phyloP scores from a whole-genome alignment of 2,329 filamentous ascomycete species.

The Alternaria triticina region DNA sequence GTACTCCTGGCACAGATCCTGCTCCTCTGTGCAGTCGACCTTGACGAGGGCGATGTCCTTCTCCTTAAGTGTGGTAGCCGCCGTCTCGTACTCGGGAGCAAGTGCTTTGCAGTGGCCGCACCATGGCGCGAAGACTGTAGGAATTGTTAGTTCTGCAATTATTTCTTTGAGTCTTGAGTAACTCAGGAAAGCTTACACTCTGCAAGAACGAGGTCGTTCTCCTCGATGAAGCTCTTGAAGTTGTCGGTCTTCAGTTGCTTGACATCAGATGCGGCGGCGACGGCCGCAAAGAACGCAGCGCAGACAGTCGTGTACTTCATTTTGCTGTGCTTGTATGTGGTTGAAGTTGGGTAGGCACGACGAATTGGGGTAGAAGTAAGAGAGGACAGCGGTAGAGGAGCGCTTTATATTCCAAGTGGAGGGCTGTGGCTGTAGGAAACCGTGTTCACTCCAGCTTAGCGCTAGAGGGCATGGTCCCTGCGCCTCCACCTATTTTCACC shows the following conservation, averaged over 20 bases:
- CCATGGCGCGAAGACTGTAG: conserved; percentile 89
- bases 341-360: conserved; percentile 15
- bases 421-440: conserved; percentile 21
- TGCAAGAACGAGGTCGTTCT: conserved; percentile 87
- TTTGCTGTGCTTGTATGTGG: conserved; percentile 21
- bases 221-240: conserved; percentile 84
- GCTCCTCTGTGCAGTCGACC: conserved; percentile 94
- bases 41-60: conserved; percentile 86
- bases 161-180: background rate
- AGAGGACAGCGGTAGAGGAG: conserved; percentile 18
- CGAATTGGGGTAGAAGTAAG: conserved; percentile 20
- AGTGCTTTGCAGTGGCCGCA: conserved; percentile 99
- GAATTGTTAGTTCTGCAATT: conserved; percentile 47
- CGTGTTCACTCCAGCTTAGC: background rate
- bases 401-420: conserved; percentile 30
- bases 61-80: conserved; percentile 82
- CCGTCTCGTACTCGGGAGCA: conserved; percentile 88
- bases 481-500: conserved; percentile 8
- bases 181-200: conserved; percentile 73
- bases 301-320: conserved; percentile 48
- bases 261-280: conserved; percentile 78
- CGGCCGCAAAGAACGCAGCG: conserved; percentile 59
- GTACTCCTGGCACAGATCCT: conserved; percentile 85
- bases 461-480: conserved; percentile 5
- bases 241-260: conserved; percentile 81